Conservation (phyloP, 345 rosid genomes). For the thale cress (Arabidopsis thaliana) region DNA sequence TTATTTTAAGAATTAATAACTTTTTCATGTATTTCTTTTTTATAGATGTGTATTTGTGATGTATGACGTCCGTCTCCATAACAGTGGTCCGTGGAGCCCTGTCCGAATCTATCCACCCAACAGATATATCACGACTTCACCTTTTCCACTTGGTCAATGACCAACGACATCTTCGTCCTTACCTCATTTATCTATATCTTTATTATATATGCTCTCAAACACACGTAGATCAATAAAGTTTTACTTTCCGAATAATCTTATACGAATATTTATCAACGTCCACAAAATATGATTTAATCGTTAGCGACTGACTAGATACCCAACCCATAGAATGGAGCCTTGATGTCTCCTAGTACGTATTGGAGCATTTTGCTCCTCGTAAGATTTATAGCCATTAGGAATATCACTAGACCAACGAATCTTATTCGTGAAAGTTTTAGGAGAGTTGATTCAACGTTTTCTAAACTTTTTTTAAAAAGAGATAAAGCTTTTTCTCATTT, state of each 20-base stretch:
- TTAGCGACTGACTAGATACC: slow-evolving; percentile 33
- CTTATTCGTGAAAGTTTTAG: not conserved
- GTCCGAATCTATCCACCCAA: slow-evolving; percentile 48
- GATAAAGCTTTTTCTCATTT: not conserved
- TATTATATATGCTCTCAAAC: slow-evolving; percentile 10
- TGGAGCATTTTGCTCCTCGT: slow-evolving; percentile 15
- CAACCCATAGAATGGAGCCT: slow-evolving; percentile 31
- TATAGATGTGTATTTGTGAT: slow-evolving; percentile 20
- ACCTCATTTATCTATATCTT: slow-evolving; percentile 32
- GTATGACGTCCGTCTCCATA: slow-evolving; percentile 26
- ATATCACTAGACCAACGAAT: slow-evolving; percentile 26
- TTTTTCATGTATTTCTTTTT: not conserved
- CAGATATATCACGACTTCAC: slow-evolving; percentile 36
- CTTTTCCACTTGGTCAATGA: slow-evolving; percentile 47
- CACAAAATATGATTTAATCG: slow-evolving; percentile 37
- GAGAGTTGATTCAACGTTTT: slow-evolving; percentile 17
- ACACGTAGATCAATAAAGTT: slow-evolving; percentile 29
- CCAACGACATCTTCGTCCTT: slow-evolving; percentile 26
- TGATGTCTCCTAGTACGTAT: slow-evolving; percentile 36
- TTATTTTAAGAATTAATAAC: not conserved
- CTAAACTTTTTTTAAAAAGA: not conserved
- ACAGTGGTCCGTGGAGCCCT: slow-evolving; percentile 44
- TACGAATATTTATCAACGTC: slow-evolving; percentile 5
- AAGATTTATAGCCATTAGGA: not conserved
- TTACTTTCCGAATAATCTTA: slow-evolving; percentile 22